Evolutionary conservation across 2,329 filamentous ascomycete species (phyloP).

Genomic region (Fusarium veterinarium): DNA sequence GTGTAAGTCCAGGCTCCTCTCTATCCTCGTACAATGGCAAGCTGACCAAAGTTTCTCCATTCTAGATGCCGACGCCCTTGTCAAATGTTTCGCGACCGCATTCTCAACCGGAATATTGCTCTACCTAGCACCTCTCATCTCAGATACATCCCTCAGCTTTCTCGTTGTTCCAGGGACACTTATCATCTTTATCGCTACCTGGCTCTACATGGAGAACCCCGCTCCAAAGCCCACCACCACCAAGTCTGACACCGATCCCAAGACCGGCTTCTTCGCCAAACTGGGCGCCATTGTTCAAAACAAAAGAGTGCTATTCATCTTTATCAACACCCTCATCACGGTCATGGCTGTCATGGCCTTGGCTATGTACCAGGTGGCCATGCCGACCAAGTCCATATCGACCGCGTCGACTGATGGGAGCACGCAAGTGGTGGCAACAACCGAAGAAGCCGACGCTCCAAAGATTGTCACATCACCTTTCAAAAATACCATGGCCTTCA

Average conservation of each 20-base stretch:
- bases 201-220: slow-evolving; percentile 2
- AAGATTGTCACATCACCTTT: neutral
- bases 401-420: neutral
- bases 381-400: neutral
- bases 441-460: neutral
- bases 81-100: neutral
- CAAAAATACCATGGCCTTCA: neutral
- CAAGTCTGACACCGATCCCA: neutral
- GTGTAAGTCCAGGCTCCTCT: neutral
- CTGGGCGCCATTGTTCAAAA: neutral
- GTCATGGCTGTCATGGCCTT: neutral
- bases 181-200: neutral
- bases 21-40: too few relatives aligned
- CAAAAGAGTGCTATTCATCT: neutral
- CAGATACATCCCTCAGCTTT: neutral
- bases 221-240: neutral
- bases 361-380: neutral
- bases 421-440: neutral
- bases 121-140: neutral
- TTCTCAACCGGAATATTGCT: neutral
- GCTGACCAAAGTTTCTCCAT: accelerated
- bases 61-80: neutral
- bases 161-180: neutral
- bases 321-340: neutral
- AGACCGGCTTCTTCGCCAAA: neutral